Evolutionary conservation across 768 basidiomycete genomes (phyloP).

Genomic region (Suillus weaverae): DNA sequence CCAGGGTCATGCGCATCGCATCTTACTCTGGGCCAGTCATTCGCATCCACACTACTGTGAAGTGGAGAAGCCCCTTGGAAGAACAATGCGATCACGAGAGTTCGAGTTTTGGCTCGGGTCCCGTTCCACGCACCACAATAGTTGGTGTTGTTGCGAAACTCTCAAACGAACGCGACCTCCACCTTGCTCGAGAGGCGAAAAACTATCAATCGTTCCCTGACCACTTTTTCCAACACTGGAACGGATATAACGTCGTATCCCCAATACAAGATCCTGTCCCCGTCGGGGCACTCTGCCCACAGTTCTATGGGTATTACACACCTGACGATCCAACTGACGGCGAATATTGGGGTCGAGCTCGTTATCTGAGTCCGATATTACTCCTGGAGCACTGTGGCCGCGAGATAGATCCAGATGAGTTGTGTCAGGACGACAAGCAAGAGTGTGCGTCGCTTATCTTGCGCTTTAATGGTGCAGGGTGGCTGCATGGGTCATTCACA

Average conservation of each 20-base stretch:
- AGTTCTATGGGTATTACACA: constrained; percentile 63
- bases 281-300: constrained; percentile 53
- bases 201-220: constrained; percentile 29
- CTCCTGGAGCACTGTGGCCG: constrained; percentile 46
- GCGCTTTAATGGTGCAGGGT: constrained; percentile 39
- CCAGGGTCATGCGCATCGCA: background rate
- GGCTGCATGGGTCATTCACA: constrained; percentile 43
- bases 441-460: constrained; percentile 43
- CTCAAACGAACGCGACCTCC: constrained; percentile 36
- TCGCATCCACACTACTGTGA: constrained; percentile 18
- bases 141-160: constrained; percentile 47
- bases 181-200: constrained; percentile 33
- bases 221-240: constrained; percentile 26
- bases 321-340: constrained; percentile 25
- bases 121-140: constrained; percentile 29
- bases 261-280: constrained; percentile 44
- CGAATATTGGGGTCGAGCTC: background rate
- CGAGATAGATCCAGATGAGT: constrained; percentile 27
- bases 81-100: constrained; percentile 11
- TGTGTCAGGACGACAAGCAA: constrained; percentile 37
- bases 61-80: constrained; percentile 11
- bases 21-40: constrained; percentile 6
- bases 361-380: constrained; percentile 40
- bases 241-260: constrained; percentile 17
- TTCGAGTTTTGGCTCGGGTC: too few relatives aligned